Conservation (phyloP, 495 filamentous ascomycete species). For the Lepidopterella palustris region DNA sequence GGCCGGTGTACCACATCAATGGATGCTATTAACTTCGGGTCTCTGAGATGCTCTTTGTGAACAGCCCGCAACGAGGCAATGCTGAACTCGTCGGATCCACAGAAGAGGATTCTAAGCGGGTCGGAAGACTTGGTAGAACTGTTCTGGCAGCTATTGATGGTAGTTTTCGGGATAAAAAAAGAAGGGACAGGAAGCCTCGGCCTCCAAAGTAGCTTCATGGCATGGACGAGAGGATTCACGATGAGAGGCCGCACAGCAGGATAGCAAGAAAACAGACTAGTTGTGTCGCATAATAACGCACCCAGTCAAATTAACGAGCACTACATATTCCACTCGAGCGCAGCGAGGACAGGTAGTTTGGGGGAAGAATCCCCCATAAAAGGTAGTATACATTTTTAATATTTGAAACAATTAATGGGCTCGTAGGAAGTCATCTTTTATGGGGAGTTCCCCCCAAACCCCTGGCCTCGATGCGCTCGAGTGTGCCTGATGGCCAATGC, state of each 20-base stretch:
- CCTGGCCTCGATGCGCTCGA: too few relatives aligned
- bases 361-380: too few relatives aligned
- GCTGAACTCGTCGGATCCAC: conserved; percentile 90
- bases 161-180: neutral
- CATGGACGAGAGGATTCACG: neutral
- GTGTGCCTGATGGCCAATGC: neutral
- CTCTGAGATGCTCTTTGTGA: conserved; percentile 49
- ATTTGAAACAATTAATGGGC: too few relatives aligned
- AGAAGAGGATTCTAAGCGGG: conserved; percentile 88
- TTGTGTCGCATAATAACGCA: too few relatives aligned
- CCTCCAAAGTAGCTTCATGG: conserved; percentile 15
- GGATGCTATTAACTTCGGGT: conserved; percentile 57
- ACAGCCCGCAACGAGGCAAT: conserved; percentile 69
- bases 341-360: too few relatives aligned
- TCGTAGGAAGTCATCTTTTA: too few relatives aligned
- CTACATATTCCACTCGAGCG: too few relatives aligned
- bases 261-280: neutral
- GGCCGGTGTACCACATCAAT: conserved; percentile 85
- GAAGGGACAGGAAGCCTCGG: conserved; percentile 9
- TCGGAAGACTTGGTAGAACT: conserved; percentile 28
- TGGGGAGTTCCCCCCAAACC: too few relatives aligned
- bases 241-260: neutral
- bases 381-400: too few relatives aligned
- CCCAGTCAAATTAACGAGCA: too few relatives aligned
- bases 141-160: neutral